phyloP scores from a whole-genome alignment of 371 early-diverging fungal species.

The Phascolomyces articulosus region DNA sequence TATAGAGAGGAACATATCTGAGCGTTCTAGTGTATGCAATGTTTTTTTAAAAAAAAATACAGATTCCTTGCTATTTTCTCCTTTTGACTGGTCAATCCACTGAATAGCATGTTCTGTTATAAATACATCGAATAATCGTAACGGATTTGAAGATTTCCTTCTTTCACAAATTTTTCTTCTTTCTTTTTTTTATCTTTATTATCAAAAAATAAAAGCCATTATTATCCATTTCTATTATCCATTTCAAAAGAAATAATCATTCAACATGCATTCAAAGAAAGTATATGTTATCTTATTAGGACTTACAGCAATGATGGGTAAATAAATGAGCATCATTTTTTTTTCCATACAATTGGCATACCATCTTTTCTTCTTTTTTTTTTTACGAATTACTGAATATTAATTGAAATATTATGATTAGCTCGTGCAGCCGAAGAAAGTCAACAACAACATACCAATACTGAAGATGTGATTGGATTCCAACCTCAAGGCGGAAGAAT shows the following conservation, averaged over 20 bases:
- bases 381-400: not conserved
- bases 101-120: not conserved
- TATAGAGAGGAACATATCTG: not conserved
- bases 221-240: no score
- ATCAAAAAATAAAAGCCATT: not conserved
- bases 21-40: no score
- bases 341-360: no score
- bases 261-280: slow-evolving; percentile 15
- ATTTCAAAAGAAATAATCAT: not conserved
- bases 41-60: no score
- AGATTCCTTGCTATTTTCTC: not conserved
- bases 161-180: not conserved
- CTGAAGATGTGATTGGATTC: not conserved
- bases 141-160: not conserved
- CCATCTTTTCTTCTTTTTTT: no score
- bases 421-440: slow-evolving; percentile 14
- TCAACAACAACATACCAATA: slow-evolving; percentile 1
- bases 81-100: not conserved
- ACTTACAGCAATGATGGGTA: slow-evolving; percentile 17
- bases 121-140: not conserved
- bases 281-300: slow-evolving; percentile 14
- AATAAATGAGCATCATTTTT: not conserved
- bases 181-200: not conserved
- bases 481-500: not conserved
- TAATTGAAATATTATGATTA: not conserved